Conservation (phyloP, 306 rosid species). For the Sphenostylis stenocarpa region DNA sequence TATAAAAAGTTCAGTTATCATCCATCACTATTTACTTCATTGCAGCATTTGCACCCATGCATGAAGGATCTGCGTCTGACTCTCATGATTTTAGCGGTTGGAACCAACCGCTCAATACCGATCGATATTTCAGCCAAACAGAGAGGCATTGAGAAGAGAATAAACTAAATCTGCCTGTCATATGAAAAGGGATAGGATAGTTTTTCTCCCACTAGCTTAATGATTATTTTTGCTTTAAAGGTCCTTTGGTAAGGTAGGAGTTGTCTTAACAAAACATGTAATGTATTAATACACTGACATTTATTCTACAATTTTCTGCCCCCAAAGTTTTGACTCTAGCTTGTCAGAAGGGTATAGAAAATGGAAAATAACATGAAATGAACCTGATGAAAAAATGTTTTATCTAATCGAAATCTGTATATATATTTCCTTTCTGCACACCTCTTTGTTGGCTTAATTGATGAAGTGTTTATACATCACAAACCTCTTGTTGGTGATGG, state of each 20-base stretch:
- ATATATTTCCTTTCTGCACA: not conserved
- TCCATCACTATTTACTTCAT: slow-evolving; percentile 12
- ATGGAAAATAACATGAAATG: slow-evolving; percentile 11
- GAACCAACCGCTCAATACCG: slow-evolving; percentile 59
- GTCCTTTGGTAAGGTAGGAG: not conserved
- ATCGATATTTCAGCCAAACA: slow-evolving; percentile 59
- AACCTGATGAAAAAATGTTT: not conserved
- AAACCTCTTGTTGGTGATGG: not conserved
- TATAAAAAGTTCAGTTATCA: slow-evolving; percentile 13
- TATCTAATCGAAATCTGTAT: not conserved
- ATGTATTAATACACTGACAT: not conserved
- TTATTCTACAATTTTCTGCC: not conserved
- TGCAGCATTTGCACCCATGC: slow-evolving; percentile 93
- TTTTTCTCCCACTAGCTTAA: slow-evolving; percentile 9
- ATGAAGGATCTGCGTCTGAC: slow-evolving; percentile 45
- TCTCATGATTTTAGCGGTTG: slow-evolving; percentile 36
- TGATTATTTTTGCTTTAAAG: slow-evolving; percentile 10
- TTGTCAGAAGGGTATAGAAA: slow-evolving; percentile 3
- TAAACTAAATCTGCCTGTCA: slow-evolving; percentile 5
- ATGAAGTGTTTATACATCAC: not conserved
- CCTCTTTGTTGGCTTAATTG: not conserved
- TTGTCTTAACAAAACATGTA: slow-evolving; percentile 24
- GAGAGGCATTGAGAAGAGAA: slow-evolving; percentile 41
- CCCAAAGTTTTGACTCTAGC: not conserved
- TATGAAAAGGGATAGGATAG: not conserved